Base-by-base conservation (phyloP, 2,329 filamentous ascomycete species). In the Aspergillus calidoustus region DNA sequence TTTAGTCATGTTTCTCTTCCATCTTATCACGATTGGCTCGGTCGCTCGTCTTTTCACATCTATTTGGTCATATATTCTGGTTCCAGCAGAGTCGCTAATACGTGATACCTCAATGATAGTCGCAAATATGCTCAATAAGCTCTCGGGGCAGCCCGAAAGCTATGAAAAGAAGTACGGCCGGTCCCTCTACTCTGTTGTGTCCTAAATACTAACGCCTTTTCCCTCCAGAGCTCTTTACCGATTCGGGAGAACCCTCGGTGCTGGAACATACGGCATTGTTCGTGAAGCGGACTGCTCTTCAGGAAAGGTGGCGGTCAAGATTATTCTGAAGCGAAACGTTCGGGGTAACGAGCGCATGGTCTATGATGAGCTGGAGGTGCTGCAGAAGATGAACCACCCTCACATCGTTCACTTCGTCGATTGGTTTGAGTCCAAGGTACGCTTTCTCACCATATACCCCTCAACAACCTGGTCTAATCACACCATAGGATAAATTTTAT, bases 271-370 rank as follows among this genome's bases (percentile, higher is more conserved):
- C 84, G 95, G 95, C 74, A 96, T 99, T 73, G 95, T 99, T 73
- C 89, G 95, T 71, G 95, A 99, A 81, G 95, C 95, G 63, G 93
- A 97, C 64, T 87, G 91, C 69, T 87, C 90, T 47, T 85, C 86
- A 23, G 66, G 92, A 77, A 91, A 97, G 83, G 93, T 96, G 64
- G 95, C 95, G 46, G 87, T 99, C 79, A 99, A 99, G 85, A 98
- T 99, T 77, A 99, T 99, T 78, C 83, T 98, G 74, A 99, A 99
- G 87, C 97, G 97, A 84, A 98, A 97, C 80, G 94, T 99, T 76
- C 96, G 93, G 78, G 94, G 93, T 67, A 98, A 98, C 72, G 95
- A 99, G 83, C 88, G 90, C 77, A 99, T 99, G 95, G 95, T 99
- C 46, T 95, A 96, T 77, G 95, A 99, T 77, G 95, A 99, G 82